Evolutionary conservation across 768 basidiomycete species (phyloP).

Genomic region (Chlorophyllum brunneum): DNA sequence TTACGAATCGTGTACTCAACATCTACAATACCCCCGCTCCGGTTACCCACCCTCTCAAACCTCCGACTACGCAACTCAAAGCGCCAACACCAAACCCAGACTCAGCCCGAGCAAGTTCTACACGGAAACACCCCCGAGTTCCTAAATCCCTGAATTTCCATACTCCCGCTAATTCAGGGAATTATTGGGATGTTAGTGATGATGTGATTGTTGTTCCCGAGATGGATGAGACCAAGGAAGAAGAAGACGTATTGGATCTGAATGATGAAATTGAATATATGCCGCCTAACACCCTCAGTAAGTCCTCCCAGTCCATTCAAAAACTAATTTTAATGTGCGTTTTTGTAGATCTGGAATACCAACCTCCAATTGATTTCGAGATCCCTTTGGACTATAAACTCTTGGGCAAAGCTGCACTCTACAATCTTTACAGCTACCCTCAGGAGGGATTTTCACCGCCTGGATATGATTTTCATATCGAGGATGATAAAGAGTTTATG

Average conservation of each 20-base stretch:
- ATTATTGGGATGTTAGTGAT: conserved; percentile 78
- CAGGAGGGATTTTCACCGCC: conserved; percentile 23
- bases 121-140: conserved; percentile 57
- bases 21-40: conserved; percentile 7
- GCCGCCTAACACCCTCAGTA: conserved; percentile 43
- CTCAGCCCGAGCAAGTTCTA: conserved; percentile 56
- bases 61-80: conserved; percentile 17
- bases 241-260: conserved; percentile 29
- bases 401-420: conserved; percentile 34
- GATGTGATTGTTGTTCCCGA: conserved; percentile 30
- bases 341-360: conserved; percentile 36
- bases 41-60: conserved; percentile 29
- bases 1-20: conserved; percentile 50
- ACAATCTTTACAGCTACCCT: conserved; percentile 28
- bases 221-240: conserved; percentile 20
- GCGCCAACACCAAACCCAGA: conserved; percentile 29
- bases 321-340: not conserved
- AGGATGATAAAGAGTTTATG: conserved; percentile 18
- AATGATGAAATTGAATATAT: conserved; percentile 50
- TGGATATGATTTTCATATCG: conserved; percentile 25
- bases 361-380: conserved; percentile 41
- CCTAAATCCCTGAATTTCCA: conserved; percentile 51
- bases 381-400: conserved; percentile 39
- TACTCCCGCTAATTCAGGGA: conserved; percentile 63
- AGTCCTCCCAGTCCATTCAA: conserved; percentile 4